Conservation (phyloP, 2,329 filamentous ascomycete species). For the Hypomyces rosellus region DNA sequence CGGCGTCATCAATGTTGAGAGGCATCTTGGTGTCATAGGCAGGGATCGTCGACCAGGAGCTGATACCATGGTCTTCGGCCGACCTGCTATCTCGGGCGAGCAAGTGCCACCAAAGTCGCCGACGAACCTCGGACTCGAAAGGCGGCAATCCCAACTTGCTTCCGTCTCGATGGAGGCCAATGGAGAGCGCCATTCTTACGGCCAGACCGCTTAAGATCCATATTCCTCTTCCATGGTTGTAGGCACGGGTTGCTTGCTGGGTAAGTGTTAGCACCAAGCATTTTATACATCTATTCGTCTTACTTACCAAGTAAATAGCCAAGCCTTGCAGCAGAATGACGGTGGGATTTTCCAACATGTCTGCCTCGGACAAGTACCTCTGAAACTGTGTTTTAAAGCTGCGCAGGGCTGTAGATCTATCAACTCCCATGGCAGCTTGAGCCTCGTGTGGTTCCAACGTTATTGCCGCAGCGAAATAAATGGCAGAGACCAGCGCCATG, state of each 20-base stretch:
- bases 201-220: conserved; percentile 39
- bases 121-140: conserved; percentile 50
- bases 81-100: conserved; percentile 43
- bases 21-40: conserved; percentile 22
- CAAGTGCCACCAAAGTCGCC: conserved; percentile 50
- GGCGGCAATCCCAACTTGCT: conserved; percentile 39
- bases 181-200: conserved; percentile 40
- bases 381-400: conserved; percentile 30
- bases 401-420: conserved; percentile 18
- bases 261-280: background rate
- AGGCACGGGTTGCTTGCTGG: conserved; percentile 24
- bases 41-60: conserved; percentile 10
- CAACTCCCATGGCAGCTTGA: conserved; percentile 17
- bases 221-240: conserved; percentile 28
- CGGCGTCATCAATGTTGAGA: conserved; percentile 40
- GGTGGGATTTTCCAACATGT: conserved; percentile 36
- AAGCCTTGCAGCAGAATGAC: conserved; percentile 29
- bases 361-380: conserved; percentile 30
- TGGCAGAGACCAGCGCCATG: conserved; percentile 37
- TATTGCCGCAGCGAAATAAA: conserved; percentile 43
- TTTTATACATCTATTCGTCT: background rate
- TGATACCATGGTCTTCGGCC: conserved; percentile 50
- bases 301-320: conserved; percentile 31
- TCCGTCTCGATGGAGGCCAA: conserved; percentile 50
- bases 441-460: conserved; percentile 35